A percentile compares a stretch with the other conserved stretches of the same genome.
phyloP scores from a whole-genome alignment of 225 moss, liverwort and hornwort species.

The Pleurozium schreberi region DNA sequence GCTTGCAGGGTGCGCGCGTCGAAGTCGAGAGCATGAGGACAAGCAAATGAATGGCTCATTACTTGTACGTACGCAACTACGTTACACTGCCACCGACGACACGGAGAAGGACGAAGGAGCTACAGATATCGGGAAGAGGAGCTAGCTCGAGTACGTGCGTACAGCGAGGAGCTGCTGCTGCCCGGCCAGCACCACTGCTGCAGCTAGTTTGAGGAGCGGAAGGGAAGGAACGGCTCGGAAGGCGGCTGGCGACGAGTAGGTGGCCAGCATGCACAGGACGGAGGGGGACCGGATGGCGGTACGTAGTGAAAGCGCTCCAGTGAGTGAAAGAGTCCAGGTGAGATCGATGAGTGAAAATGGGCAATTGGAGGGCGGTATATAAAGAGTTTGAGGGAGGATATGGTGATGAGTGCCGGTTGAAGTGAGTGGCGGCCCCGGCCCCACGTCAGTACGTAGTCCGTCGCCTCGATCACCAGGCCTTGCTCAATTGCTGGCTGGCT shows the following conservation, averaged over 20 bases:
- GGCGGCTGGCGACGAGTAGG: not conserved
- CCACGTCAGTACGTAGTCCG: not conserved
- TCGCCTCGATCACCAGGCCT: not conserved
- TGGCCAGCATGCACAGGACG: not conserved
- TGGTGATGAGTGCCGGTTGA: not conserved
- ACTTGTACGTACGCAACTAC: not conserved
- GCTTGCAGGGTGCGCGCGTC: not conserved
- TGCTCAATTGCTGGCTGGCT: no score
- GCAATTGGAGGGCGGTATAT: conserved; percentile 7
- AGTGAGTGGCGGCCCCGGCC: not conserved
- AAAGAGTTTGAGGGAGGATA: conserved; percentile 2
- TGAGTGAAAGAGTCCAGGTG: not conserved
- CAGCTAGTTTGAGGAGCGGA: not conserved
- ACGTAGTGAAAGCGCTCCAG: not conserved
- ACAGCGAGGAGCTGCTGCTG: not conserved
- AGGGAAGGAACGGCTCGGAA: not conserved
- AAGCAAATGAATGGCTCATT: not conserved
- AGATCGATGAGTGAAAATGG: not conserved
- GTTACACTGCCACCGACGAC: not conserved
- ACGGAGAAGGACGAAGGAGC: not conserved
- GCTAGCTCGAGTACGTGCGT: no score
- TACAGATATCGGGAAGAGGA: not conserved
- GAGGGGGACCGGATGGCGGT: not conserved
- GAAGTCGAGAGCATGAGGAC: not conserved
- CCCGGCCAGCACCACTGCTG: not conserved